phyloP scores from a whole-genome alignment of 495 filamentous ascomycete species.

The Tuber umbilicatum region DNA sequence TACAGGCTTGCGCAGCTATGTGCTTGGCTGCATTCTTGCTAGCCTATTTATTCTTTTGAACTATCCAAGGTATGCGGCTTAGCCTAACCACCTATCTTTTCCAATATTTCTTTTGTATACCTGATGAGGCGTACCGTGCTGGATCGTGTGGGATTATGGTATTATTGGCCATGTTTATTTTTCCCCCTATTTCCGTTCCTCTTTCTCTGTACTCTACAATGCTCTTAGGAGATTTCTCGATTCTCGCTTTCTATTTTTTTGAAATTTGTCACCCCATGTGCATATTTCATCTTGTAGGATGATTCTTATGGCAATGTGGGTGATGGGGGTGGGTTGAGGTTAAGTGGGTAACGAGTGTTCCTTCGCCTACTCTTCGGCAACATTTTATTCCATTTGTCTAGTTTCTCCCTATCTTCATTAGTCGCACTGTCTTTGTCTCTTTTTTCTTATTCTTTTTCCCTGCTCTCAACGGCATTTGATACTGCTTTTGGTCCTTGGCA shows the following conservation, averaged over 20 bases:
- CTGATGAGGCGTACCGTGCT: constrained; percentile 31
- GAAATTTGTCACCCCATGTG: constrained; percentile 24
- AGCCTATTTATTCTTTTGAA: constrained; percentile 89
- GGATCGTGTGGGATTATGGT: constrained; percentile 42
- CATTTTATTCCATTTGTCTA: constrained; percentile 3
- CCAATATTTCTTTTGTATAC: constrained; percentile 33
- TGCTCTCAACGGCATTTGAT: neutral
- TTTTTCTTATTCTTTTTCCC: neutral
- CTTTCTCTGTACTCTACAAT: constrained; percentile 37
- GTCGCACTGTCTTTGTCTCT: neutral
- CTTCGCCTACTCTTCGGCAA: neutral
- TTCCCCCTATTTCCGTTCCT: constrained; percentile 13
- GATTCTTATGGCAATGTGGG: constrained; percentile 17
- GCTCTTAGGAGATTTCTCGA: constrained; percentile 34
- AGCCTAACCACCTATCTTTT: constrained; percentile 20
- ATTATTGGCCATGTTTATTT: constrained; percentile 30
- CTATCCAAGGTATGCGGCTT: neutral
- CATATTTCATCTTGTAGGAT: constrained; percentile 33
- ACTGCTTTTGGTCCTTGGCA: neutral
- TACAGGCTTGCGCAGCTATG: constrained; percentile 73
- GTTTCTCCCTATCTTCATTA: neutral
- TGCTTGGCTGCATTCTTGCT: constrained; percentile 87
- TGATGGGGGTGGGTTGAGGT: neutral
- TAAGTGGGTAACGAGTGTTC: neutral
- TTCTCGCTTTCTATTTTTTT: neutral